Percentiles rank a stretch among this genome's conserved stretches.
phyloP scores from a whole-genome alignment of 768 basidiomycete genomes.

The Sarcodon sp. region DNA sequence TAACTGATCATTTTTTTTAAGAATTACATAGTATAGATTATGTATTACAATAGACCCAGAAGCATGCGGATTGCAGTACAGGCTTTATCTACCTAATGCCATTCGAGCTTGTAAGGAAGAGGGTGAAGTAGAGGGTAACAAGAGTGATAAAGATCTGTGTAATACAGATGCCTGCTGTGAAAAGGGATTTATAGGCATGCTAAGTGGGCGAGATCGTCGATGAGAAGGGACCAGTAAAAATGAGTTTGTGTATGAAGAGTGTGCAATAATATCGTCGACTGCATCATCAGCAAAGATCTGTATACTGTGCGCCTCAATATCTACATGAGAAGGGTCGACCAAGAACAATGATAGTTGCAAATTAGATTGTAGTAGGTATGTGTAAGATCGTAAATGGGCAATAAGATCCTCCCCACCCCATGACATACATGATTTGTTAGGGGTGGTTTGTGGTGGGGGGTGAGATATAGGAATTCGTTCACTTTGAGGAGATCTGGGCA shows the following conservation, averaged over 20 bases:
- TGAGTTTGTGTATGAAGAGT: constrained; percentile 64
- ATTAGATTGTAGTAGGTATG: constrained; percentile 74
- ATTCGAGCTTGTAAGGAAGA: constrained; percentile 51
- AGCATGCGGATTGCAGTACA: too few relatives aligned
- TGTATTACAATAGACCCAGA: too few relatives aligned
- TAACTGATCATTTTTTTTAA: too few relatives aligned
- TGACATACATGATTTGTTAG: constrained; percentile 31
- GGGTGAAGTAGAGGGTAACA: constrained; percentile 30
- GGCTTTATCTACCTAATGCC: too few relatives aligned
- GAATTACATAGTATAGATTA: too few relatives aligned
- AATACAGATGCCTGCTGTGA: constrained; percentile 62
- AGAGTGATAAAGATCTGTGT: constrained; percentile 60
- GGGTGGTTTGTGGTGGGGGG: constrained; percentile 40
- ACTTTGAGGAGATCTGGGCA: constrained; percentile 27
- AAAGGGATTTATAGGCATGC: constrained; percentile 37
- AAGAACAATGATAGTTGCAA: constrained; percentile 81
- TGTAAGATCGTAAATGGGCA: constrained; percentile 59
- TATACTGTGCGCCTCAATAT: constrained; percentile 84
- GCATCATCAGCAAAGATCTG: constrained; percentile 78
- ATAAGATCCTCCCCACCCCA: constrained; percentile 90
- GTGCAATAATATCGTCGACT: constrained; percentile 75
- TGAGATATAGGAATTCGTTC: constrained; percentile 28
- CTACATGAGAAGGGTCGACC: constrained; percentile 85
- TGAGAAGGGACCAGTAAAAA: constrained; percentile 83
- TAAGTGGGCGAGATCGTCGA: constrained; percentile 58